Evolutionary conservation across 805 yeast species (phyloP).

Genomic region (Soucietia sequanensis): DNA sequence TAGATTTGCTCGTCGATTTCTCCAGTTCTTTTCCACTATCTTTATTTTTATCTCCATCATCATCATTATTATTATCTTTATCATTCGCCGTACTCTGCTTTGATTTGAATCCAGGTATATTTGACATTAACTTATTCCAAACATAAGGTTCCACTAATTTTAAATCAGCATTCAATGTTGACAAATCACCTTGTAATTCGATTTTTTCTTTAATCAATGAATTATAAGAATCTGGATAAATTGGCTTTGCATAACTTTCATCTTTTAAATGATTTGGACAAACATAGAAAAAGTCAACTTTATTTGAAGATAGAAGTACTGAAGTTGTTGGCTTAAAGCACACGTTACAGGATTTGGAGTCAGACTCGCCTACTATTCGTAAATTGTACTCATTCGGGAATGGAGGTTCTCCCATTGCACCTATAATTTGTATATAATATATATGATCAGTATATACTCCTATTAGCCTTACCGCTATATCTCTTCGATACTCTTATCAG

Average conservation of each 20-base stretch:
- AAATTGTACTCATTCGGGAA: constrained; percentile 40
- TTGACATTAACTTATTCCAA: constrained; percentile 27
- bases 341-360: constrained; percentile 45
- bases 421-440: too few species aligned
- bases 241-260: constrained; percentile 41
- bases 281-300: constrained; percentile 52
- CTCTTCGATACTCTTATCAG: too few species aligned
- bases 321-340: constrained; percentile 50
- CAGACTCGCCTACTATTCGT: constrained; percentile 41
- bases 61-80: constrained; percentile 5
- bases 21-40: constrained; percentile 19
- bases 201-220: constrained; percentile 20
- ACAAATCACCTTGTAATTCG: constrained; percentile 16
- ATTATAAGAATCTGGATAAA: constrained; percentile 34
- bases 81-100: constrained; percentile 12
- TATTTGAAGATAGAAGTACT: constrained; percentile 46
- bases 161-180: constrained; percentile 19
- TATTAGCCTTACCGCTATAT: too few species aligned
- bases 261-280: constrained; percentile 51
- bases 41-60: constrained; percentile 19
- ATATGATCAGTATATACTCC: too few species aligned
- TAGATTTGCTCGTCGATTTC: constrained; percentile 5
- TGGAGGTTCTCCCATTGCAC: constrained; percentile 12
- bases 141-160: constrained; percentile 31
- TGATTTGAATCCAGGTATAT: constrained; percentile 12